A percentile compares a stretch with the other conserved stretches of the same genome.
phyloP scores from a whole-genome alignment of 352 stramenopile species.

The Blastocystis sp. region DNA sequence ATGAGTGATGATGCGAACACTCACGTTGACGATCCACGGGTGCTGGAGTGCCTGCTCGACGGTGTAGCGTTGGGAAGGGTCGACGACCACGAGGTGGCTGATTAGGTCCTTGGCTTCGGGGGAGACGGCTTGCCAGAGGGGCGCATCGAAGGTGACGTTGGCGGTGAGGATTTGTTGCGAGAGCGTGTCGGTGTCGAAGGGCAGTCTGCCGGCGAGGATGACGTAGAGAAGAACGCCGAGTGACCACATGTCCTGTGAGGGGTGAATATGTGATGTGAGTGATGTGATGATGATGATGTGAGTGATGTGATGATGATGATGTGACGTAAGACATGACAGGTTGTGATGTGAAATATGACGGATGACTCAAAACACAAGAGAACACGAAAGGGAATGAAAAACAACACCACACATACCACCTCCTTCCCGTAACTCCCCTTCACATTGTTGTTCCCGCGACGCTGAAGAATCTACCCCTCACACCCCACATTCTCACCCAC shows the following conservation, averaged over 20 bases:
- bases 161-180: constrained; percentile 43
- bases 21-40: constrained; percentile 79
- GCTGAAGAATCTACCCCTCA: neutral
- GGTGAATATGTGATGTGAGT: neutral
- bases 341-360: neutral
- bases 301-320: neutral
- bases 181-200: constrained; percentile 73
- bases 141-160: constrained; percentile 20
- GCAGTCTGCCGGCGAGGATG: constrained; percentile 80
- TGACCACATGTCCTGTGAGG: constrained; percentile 86
- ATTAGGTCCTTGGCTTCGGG: constrained; percentile 81
- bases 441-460: neutral
- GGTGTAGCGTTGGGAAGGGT: constrained; percentile 80
- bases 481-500: neutral
- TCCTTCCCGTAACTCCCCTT: constrained; percentile 6
- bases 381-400: neutral
- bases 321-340: neutral
- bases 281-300: neutral
- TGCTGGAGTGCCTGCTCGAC: constrained; percentile 82
- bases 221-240: constrained; percentile 92
- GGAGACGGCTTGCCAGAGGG: constrained; percentile 3
- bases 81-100: constrained; percentile 79
- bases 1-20: neutral
- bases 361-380: neutral
- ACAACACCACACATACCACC: constrained; percentile 5